A percentile compares a stretch with the other conserved stretches of the same genome.
These are phyloP conservation scores for Ustilago bromivora DNA, from an alignment of 1,284 basidiomycete species.

Conservation along the genomic window DNA sequence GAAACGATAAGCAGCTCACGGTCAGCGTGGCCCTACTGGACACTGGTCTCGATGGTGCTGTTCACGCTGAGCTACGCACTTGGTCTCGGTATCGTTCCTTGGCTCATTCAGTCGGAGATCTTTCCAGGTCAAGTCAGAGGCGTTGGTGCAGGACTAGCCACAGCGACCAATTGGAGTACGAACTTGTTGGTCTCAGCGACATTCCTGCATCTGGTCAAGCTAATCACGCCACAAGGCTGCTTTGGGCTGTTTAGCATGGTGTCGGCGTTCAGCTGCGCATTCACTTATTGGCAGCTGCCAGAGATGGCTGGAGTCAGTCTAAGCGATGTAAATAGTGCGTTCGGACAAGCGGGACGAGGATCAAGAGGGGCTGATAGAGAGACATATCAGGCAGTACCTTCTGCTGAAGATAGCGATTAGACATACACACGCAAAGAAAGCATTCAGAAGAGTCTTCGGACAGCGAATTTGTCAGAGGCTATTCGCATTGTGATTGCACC, in stretches of 20 bases:
- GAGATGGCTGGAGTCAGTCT: conserved; percentile 50
- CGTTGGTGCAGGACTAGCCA: conserved; percentile 51
- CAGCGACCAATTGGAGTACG: conserved; percentile 55
- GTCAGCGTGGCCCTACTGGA: conserved; percentile 50
- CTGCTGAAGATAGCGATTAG: conserved; percentile 20
- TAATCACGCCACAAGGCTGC: conserved; percentile 45
- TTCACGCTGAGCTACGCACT: conserved; percentile 59
- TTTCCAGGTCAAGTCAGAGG: conserved; percentile 51
- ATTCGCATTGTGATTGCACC: not conserved
- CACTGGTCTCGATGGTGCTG: conserved; percentile 46
- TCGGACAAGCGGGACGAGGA: not conserved
- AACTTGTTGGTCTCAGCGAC: conserved; percentile 52
- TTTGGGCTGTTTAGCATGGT: conserved; percentile 54
- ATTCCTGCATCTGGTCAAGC: conserved; percentile 47
- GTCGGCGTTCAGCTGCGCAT: conserved; percentile 46
- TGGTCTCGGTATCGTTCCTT: conserved; percentile 60
- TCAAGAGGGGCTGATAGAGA: conserved; percentile 2
- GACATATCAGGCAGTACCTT: conserved; percentile 27
- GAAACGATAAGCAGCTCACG: not conserved
- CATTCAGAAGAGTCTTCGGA: not conserved
- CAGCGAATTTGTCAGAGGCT: not conserved
- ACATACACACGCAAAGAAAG: not conserved
- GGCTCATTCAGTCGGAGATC: conserved; percentile 61
- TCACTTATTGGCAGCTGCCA: conserved; percentile 54
- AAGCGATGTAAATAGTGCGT: conserved; percentile 31